Percentiles rank a stretch among this genome's conserved stretches.
phyloP scores from a whole-genome alignment of 345 rosid species.

The Xanthoceras sorbifolium region DNA sequence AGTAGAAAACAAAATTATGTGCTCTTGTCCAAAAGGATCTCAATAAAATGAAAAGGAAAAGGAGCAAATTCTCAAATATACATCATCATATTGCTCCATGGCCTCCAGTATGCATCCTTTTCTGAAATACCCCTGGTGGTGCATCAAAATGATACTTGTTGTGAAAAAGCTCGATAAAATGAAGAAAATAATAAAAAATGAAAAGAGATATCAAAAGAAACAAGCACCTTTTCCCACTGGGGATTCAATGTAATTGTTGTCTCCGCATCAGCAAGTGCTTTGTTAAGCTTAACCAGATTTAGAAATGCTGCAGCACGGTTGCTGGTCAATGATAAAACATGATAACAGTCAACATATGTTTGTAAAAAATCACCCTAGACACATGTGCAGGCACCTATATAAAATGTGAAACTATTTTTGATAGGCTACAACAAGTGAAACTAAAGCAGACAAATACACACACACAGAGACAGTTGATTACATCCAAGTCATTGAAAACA shows the following conservation, averaged over 20 bases:
- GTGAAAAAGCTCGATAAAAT: constrained; percentile 2
- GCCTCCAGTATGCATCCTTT: constrained; percentile 96
- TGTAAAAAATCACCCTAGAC: background rate
- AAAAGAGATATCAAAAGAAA: background rate
- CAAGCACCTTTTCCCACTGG: constrained; percentile 87
- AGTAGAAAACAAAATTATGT: background rate
- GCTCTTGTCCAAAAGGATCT: constrained; percentile 3
- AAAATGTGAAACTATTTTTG: no score
- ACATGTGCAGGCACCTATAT: background rate
- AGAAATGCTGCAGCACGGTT: constrained; percentile 97
- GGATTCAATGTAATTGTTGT: constrained; percentile 79
- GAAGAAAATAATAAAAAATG: background rate
- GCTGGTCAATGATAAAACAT: constrained; percentile 43
- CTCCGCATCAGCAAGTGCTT: constrained; percentile 94
- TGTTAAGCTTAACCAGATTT: constrained; percentile 81
- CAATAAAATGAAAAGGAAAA: constrained; percentile 8
- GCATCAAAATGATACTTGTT: constrained; percentile 17
- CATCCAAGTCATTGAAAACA: background rate
- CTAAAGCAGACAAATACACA: background rate
- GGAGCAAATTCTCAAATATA: constrained; percentile 27
- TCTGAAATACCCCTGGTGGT: constrained; percentile 82
- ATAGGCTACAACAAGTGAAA: background rate
- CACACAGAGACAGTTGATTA: no score
- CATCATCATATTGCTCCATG: constrained; percentile 91
- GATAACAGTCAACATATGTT: constrained; percentile 1